Evolutionary conservation across 2,329 filamentous ascomycete species (phyloP).

Genomic region (Colletotrichum musicola): DNA sequence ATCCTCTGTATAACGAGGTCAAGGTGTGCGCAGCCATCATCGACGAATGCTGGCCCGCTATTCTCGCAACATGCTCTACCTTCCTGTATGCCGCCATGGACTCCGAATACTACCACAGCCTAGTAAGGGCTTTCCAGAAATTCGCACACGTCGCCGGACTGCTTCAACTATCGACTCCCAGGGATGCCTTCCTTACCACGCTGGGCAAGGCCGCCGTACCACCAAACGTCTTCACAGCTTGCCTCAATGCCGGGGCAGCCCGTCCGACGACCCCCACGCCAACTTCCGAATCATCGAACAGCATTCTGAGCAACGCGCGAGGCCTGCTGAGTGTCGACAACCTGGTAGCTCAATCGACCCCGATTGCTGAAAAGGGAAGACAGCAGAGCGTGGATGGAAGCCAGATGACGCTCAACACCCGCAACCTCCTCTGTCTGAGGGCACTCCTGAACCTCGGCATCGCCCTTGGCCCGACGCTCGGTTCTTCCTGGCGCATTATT

Average conservation of each 20-base stretch:
- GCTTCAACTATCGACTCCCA: conserved; percentile 83
- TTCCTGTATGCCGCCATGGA: conserved; percentile 94
- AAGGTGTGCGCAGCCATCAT: conserved; percentile 85
- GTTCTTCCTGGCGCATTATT: conserved; percentile 88
- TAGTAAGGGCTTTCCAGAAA: conserved; percentile 94
- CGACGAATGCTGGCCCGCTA: conserved; percentile 94
- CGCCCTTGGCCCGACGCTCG: conserved; percentile 88
- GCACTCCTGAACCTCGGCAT: conserved; percentile 96
- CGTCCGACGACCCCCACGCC: conserved; percentile 59
- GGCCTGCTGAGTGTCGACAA: conserved; percentile 81
- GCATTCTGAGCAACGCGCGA: conserved; percentile 78
- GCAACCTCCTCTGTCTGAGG: conserved; percentile 90
- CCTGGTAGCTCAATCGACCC: conserved; percentile 70
- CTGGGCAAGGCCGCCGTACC: conserved; percentile 94
- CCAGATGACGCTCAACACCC: conserved; percentile 77
- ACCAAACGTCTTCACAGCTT: conserved; percentile 77
- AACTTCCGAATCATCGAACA: conserved; percentile 48
- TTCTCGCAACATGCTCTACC: conserved; percentile 93
- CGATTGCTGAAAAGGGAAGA: conserved; percentile 69
- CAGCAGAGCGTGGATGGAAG: conserved; percentile 69
- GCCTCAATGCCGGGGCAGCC: conserved; percentile 62
- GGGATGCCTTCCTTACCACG: conserved; percentile 95
- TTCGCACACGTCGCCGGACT: conserved; percentile 95
- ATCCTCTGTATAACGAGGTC: conserved; percentile 78
- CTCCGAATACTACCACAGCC: conserved; percentile 90